phyloP scores from a whole-genome alignment of 2,329 filamentous ascomycete species.

The Botrytis fragariae region DNA sequence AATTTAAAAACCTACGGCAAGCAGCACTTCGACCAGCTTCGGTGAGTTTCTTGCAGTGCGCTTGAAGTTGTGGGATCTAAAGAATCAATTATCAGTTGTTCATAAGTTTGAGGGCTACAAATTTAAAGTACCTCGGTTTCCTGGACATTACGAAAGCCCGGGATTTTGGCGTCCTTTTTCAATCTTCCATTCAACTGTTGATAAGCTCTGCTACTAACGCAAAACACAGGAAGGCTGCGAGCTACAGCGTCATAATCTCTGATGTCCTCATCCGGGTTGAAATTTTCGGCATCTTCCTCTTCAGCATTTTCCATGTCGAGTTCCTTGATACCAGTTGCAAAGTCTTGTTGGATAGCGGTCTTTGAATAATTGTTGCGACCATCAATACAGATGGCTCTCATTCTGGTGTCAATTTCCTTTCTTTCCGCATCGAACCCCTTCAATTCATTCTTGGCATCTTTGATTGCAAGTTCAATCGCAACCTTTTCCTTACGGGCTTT shows the following conservation, averaged over 20 bases:
- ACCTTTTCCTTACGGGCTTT: constrained; percentile 38
- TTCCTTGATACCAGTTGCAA: constrained; percentile 58
- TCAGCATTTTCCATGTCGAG: constrained; percentile 53
- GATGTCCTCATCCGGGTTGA: constrained; percentile 52
- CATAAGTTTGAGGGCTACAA: neutral
- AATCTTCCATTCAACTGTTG: constrained; percentile 59
- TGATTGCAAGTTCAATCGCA: constrained; percentile 39
- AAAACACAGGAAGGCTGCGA: constrained; percentile 58
- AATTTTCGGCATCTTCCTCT: constrained; percentile 53
- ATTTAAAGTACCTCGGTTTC: constrained; percentile 50
- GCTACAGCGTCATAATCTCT: constrained; percentile 60
- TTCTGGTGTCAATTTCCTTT: constrained; percentile 38
- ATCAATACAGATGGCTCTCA: constrained; percentile 47
- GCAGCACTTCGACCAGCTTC: constrained; percentile 46
- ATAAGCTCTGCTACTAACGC: constrained; percentile 60
- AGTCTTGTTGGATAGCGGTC: constrained; percentile 54
- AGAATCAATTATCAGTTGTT: neutral
- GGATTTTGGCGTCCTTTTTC: constrained; percentile 49
- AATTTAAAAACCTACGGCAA: constrained; percentile 51
- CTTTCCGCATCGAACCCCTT: constrained; percentile 34
- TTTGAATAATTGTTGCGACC: constrained; percentile 57
- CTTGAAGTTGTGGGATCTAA: constrained; percentile 30
- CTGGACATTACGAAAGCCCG: constrained; percentile 51
- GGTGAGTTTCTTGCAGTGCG: constrained; percentile 58
- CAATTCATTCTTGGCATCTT: constrained; percentile 42